Base-by-base conservation (phyloP, 1,284 basidiomycete species). In the Trichosporon inkin region DNA sequence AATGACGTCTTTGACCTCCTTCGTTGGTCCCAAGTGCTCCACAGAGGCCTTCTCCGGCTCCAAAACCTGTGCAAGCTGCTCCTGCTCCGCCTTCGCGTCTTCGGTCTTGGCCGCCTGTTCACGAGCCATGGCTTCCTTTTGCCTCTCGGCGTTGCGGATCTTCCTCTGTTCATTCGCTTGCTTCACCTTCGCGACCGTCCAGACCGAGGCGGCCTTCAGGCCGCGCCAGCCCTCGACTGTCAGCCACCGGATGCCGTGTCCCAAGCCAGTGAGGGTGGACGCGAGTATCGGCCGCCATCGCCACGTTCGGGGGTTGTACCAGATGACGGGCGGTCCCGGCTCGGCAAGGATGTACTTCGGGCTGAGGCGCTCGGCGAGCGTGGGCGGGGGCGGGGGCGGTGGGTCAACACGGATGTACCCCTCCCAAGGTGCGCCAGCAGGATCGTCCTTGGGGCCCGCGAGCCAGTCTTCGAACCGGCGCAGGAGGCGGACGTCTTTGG, bases 391-490 rank as follows among this genome's bases (percentile, higher is more conserved):
- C 14, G 53, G 57, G 14, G 53, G 34, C 13, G 49, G 53, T 14
- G 49, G 34, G 57, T 61, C 62, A 20, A 55, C 19, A 13, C 66
- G 56, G 34, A 72, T 54, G 56, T 68, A 73, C 16, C 63, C 38
- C 16, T 52, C 61, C 64, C 62, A 71, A 39, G 64, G 55, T 10
- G 55, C 52, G 22, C 47, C 38, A 11, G 60, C 58, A 36, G 56
- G 38, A 24, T 62, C 61, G 28, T 69, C 47, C 16, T 53, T 49
- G 1, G 61, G 44, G 10, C 62, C 55, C 28, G 70, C 55, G 40
- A 72, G 67, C 47, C 56, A 62, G 10, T 68, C 56, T 63, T 80
- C 79, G 16, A 79, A 17, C 61, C 65, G 69, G 36, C 79, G 72
- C 10, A 80, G 59, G 7, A 71, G 6, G 3, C 72, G 62, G 16